phyloP scores from a whole-genome alignment of 1,139 yeast genomes.

The Yamadazyma pseudoaaseri region DNA sequence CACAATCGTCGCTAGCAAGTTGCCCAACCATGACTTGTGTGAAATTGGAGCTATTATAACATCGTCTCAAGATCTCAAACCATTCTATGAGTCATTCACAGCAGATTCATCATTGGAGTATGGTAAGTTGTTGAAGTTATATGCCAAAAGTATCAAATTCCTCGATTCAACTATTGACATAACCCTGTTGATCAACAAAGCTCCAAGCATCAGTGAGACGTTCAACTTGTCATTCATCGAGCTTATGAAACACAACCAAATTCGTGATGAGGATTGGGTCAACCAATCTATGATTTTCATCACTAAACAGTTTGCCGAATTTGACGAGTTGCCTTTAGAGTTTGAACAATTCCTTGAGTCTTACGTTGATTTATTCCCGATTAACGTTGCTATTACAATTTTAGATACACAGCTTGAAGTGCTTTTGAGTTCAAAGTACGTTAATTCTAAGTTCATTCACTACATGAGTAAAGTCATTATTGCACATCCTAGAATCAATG shows the following conservation, averaged over 20 bases:
- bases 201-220: conserved; percentile 5
- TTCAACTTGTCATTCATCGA: conserved; percentile 8
- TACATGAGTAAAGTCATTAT: conserved; percentile 37
- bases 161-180: neutral
- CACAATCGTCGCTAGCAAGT: neutral
- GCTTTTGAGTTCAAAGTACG: conserved; percentile 51
- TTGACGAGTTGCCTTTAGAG: conserved; percentile 26
- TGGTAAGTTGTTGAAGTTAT: conserved; percentile 1
- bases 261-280: conserved; percentile 31
- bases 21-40: conserved; percentile 3
- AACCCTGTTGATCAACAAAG: conserved; percentile 3
- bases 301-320: conserved; percentile 64
- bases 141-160: conserved; percentile 4
- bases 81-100: conserved; percentile 4
- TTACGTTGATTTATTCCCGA: conserved; percentile 16
- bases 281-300: conserved; percentile 54
- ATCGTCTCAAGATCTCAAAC: conserved; percentile 2
- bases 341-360: conserved; percentile 28
- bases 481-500: conserved; percentile 36
- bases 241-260: conserved; percentile 2
- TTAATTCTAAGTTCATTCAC: conserved; percentile 23
- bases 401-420: conserved; percentile 72
- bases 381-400: conserved; percentile 47
- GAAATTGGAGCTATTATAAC: conserved; percentile 6
- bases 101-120: conserved; percentile 3